A percentile compares a stretch with the other conserved stretches of the same genome.
phyloP scores from a whole-genome alignment of 2,329 filamentous ascomycete genomes.

The Tolypocladium nubicola region DNA sequence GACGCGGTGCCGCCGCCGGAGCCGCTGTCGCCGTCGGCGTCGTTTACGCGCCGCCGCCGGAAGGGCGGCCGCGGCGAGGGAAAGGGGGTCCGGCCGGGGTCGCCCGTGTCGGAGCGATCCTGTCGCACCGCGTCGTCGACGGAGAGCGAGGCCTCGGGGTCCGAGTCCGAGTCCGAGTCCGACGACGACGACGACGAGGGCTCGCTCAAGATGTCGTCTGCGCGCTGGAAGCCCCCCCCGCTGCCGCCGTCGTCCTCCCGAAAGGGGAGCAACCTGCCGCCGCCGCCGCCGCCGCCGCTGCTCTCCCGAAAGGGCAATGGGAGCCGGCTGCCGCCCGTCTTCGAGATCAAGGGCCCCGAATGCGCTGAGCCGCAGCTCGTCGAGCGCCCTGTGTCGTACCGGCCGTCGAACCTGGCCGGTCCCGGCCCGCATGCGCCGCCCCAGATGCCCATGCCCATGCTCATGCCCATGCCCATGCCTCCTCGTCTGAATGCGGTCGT shows the following conservation, averaged over 20 bases:
- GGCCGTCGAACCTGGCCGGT: neutral
- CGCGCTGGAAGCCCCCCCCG: neutral
- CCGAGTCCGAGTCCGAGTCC: neutral
- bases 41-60: neutral
- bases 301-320: neutral
- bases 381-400: too few relatives aligned
- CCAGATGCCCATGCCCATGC: neutral
- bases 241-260: neutral
- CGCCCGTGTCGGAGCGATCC: neutral
- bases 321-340: too few relatives aligned
- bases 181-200: neutral
- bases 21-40: neutral
- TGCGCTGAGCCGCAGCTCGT: neutral
- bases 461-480: neutral
- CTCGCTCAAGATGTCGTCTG: neutral
- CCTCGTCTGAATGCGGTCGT: neutral
- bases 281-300: neutral
- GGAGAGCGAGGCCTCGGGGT: neutral
- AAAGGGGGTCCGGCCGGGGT: neutral
- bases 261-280: neutral
- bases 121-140: neutral
- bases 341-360: too few relatives aligned
- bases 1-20: conserved; percentile 9
- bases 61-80: neutral
- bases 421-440: neutral